Conservation (phyloP, 2,329 filamentous ascomycete genomes). For the Xylariaceae sp. region DNA sequence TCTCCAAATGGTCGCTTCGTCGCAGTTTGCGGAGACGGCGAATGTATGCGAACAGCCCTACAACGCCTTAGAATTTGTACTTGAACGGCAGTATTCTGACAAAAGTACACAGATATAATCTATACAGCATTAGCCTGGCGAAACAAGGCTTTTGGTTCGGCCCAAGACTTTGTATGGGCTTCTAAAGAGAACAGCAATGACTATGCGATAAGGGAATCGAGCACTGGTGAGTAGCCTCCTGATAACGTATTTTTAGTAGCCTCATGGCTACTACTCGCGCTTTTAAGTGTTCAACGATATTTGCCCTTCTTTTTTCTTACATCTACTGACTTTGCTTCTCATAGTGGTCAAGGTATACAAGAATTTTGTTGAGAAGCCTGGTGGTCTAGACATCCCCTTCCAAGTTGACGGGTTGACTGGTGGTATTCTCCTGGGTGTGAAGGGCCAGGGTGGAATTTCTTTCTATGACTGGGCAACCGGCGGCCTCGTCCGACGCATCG, state of each 20-base stretch:
- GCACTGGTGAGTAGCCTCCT: slow-evolving; percentile 64
- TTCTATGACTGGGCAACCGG: slow-evolving; percentile 97
- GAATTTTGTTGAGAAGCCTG: slow-evolving; percentile 92
- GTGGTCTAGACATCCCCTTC: slow-evolving; percentile 92
- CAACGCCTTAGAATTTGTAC: not conserved
- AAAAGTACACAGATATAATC: slow-evolving; percentile 71
- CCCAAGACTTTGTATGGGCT: slow-evolving; percentile 95
- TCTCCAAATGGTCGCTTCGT: slow-evolving; percentile 95
- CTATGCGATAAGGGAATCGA: slow-evolving; percentile 93
- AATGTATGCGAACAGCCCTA: slow-evolving; percentile 56
- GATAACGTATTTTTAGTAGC: too few relatives aligned
- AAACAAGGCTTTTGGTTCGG: slow-evolving; percentile 96
- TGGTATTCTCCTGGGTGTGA: slow-evolving; percentile 90
- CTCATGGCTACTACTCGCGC: too few relatives aligned
- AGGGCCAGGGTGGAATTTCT: slow-evolving; percentile 91
- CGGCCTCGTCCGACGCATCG: slow-evolving; percentile 87
- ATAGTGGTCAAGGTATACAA: slow-evolving; percentile 86
- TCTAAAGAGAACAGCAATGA: slow-evolving; percentile 98
- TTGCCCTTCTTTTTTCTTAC: too few relatives aligned
- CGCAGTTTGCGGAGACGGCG: slow-evolving; percentile 84
- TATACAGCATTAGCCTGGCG: slow-evolving; percentile 96
- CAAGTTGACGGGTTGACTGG: slow-evolving; percentile 90
- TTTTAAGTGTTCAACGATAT: too few relatives aligned
- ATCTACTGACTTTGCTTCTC: not conserved
- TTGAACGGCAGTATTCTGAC: not conserved